Evolutionary conservation across 495 filamentous ascomycete genomes (phyloP).

Genomic region (Hyaloscypha variabilis): DNA sequence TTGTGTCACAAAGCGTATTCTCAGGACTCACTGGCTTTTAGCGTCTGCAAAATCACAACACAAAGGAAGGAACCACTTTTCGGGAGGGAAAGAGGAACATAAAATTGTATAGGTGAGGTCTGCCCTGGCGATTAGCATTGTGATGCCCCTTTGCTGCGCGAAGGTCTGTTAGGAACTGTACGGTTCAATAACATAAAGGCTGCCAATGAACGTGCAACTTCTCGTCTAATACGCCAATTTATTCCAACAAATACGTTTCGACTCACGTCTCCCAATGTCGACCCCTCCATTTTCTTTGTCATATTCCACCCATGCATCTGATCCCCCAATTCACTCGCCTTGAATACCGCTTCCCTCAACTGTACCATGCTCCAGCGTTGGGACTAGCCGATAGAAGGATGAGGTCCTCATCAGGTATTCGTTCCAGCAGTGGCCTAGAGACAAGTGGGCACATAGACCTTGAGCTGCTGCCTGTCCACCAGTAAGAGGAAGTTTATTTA

Average conservation of each 20-base stretch:
- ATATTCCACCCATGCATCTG: slow-evolving; percentile 13
- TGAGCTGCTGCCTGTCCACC: background rate
- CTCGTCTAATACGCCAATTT: slow-evolving; percentile 1
- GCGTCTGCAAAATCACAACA: no score
- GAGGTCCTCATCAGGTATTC: background rate
- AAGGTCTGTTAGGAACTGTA: background rate
- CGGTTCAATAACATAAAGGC: background rate
- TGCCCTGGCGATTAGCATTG: no score
- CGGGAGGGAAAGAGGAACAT: no score
- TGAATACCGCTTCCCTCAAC: background rate
- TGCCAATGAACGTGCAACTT: slow-evolving; percentile 4
- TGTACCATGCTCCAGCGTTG: background rate
- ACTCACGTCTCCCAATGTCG: no score
- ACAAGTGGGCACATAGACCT: no score
- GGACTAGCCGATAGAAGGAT: background rate
- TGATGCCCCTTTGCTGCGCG: no score
- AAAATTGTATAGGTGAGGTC: no score
- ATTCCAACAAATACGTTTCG: background rate
- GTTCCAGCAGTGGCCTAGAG: no score
- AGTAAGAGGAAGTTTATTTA: background rate
- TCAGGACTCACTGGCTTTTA: background rate
- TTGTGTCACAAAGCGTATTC: slow-evolving; percentile 4
- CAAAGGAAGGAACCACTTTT: no score
- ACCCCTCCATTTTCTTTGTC: slow-evolving; percentile 8
- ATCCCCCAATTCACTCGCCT: slow-evolving; percentile 3